A percentile compares a stretch with the other conserved stretches of the same genome.
These are phyloP conservation scores for Coix lacrymajobi DNA, from an alignment of 176 grass and related monocot species.

Conservation along the genomic window DNA sequence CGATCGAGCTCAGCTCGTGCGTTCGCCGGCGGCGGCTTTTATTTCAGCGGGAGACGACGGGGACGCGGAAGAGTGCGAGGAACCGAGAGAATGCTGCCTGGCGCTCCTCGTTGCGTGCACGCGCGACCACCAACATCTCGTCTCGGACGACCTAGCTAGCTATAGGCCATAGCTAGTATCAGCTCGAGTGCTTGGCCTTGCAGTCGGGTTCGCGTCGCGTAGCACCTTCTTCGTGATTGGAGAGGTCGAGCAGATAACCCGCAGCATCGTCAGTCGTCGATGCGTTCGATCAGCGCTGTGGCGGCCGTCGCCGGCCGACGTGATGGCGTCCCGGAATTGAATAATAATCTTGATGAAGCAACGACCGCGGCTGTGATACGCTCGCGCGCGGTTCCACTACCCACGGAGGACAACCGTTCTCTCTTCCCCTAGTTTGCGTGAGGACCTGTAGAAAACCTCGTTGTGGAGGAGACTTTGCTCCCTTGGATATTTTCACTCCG, in stretches of 20 bases:
- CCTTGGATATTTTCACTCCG: too few species aligned
- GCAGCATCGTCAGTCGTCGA: too few species aligned
- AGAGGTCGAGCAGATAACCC: not conserved
- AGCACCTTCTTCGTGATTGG: not conserved
- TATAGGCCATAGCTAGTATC: not conserved
- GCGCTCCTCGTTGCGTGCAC: conserved; percentile 10
- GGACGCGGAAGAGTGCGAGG: not conserved
- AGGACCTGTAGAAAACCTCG: not conserved
- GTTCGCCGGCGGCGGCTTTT: too few species aligned
- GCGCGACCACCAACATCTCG: conserved; percentile 1
- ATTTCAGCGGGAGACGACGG: not conserved
- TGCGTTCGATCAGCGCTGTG: not conserved
- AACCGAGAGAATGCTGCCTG: not conserved
- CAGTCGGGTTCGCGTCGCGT: not conserved
- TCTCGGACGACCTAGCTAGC: not conserved
- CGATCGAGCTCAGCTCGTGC: not conserved
- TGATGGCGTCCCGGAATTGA: not conserved
- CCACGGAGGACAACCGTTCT: not conserved
- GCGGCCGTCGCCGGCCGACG: not conserved
- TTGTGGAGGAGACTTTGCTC: not conserved
- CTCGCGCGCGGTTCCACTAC: not conserved
- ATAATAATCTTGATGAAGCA: not conserved
- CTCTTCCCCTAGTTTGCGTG: not conserved
- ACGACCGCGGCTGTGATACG: not conserved
- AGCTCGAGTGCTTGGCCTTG: not conserved